Percentiles rank a stretch among this genome's conserved stretches.
Conservation (phyloP, 805 yeast species). For the Zygotorulaspora florentina region DNA sequence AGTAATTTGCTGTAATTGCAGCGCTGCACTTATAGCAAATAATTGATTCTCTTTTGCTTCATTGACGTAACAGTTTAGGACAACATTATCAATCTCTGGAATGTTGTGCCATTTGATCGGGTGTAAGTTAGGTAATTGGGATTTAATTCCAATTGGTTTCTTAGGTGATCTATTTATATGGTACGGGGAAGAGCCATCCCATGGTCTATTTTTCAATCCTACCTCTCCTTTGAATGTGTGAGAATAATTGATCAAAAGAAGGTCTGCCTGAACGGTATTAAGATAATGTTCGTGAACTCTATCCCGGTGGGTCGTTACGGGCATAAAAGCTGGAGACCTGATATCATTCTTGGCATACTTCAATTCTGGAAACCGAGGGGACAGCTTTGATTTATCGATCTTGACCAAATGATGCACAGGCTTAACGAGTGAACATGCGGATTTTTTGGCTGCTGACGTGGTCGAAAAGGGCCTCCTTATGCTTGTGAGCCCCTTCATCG, state of each 20-base stretch:
- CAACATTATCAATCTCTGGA: constrained; percentile 65
- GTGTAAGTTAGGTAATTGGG: constrained; percentile 68
- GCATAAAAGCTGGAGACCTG: constrained; percentile 72
- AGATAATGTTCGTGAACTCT: constrained; percentile 72
- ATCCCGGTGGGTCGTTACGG: constrained; percentile 71
- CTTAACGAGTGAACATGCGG: constrained; percentile 67
- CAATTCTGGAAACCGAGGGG: constrained; percentile 69
- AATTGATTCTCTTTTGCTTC: constrained; percentile 67
- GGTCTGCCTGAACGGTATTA: constrained; percentile 70
- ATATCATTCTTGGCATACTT: constrained; percentile 68
- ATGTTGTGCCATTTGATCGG: constrained; percentile 65
- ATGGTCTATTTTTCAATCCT: constrained; percentile 73
- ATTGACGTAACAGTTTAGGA: constrained; percentile 71
- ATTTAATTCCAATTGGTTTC: constrained; percentile 71
- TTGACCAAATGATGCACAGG: constrained; percentile 91
- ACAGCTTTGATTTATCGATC: constrained; percentile 66
- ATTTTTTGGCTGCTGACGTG: constrained; percentile 40
- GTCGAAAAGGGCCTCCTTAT: constrained; percentile 23
- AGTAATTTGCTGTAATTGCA: constrained; percentile 90
- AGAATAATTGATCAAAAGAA: constrained; percentile 69
- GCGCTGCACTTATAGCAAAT: constrained; percentile 67
- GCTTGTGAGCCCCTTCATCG: background rate
- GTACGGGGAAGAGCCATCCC: constrained; percentile 88
- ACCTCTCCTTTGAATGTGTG: constrained; percentile 52
- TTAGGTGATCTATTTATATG: constrained; percentile 76